Base-by-base conservation (phyloP, 2,329 filamentous ascomycete genomes). In the Venturia pyrina region DNA sequence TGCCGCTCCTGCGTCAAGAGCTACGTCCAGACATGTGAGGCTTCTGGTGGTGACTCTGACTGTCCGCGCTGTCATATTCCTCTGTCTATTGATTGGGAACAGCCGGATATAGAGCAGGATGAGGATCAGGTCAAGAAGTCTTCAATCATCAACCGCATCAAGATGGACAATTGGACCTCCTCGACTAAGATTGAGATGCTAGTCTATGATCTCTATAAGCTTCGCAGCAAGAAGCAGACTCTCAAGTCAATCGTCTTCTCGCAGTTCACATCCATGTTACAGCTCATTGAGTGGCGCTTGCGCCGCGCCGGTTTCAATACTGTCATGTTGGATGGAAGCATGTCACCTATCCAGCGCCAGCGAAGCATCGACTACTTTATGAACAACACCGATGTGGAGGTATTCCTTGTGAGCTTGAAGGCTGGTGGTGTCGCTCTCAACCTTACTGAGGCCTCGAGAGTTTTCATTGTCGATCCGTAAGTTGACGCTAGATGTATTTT, bases 91-190 rank as follows among this genome's bases (percentile, higher is more conserved):
- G 95, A 99, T 75, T 86, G 97, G 48, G 93, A 97, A 74, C 93
- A 97, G 77, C 91, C 93, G 0, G 93, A 96, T 70, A 93, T 97
- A 65, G 93, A 96, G 77, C 93, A 97, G 76, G 91, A 97, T 68
- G 90, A 93, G 75, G 83, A 86, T 1, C 79, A 87, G 7, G 87
- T 96, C 67, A 97, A 96, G 83, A 97, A 97, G 78, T 93, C 87
- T 17, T 96, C 92, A 1, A 99, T 99, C 75, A 96, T 98, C 81
- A 98, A 98, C 76, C 90, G 95, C 65, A 98, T 99, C 78, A 91
- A 93, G 77, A 97, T 98, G 93, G 91, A 96, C 75, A 90, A 98
- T 72, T 99, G 95, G 95, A 96, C 92, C 0, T 96, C 91, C 0
- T 97, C 92, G 0, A 97, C 93, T 68, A 99, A 99, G 80, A 99